Evolutionary conservation across 345 rosid species (phyloP), one percentile per base, ranked within the genome.

Genomic region (Conringia planisiliqua): DNA sequence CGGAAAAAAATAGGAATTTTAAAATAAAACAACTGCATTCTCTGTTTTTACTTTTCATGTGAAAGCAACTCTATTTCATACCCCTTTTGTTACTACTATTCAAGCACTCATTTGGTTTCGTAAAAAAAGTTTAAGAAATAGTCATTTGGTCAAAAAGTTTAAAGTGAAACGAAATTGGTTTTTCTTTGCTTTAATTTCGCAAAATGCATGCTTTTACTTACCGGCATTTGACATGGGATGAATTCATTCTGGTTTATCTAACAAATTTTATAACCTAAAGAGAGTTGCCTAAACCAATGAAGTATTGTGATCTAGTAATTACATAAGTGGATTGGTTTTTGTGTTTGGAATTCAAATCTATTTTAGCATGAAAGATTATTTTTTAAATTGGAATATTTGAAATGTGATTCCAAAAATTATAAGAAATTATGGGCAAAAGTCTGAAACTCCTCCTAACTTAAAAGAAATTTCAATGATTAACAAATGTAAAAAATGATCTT

Each of bases 111-210:
- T 30, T n/a, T 38, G 38, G 11, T 56, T 47, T 64, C 5, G 56
- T 44, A 32, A 10, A 46, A 29, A 55, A 14, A 14, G 60, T 55
- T 29, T 7, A 6, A 9, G 29, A 62, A 29, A 16, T 43, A n/a
- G 3, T 14, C n/a, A 44, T 44, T 63, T 44, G 38, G 16, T 44
- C 52, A 66, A 32, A 70, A 70, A 70, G 56, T 58, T 43, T 43
- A 51, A 44, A 24, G 24, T 43, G 18, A 18, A 57, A 70, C 29
- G 14, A 20, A 10, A 10, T 17, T 33, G 3, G 4, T 33, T 58
- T 17, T 58, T 10, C 10, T 35, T 58, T 32, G 7, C 24, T 50
- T 50, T 35, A 27, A 22, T 20, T 35, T 50, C 30, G 61, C 13
- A 39, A 68, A 52, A 52, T 52, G 27, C 24, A 26, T 52, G 33